Percentiles rank a stretch among this genome's conserved stretches.
Evolutionary conservation across 768 basidiomycete genomes (phyloP).

Genomic region (Psilocybe sp.): DNA sequence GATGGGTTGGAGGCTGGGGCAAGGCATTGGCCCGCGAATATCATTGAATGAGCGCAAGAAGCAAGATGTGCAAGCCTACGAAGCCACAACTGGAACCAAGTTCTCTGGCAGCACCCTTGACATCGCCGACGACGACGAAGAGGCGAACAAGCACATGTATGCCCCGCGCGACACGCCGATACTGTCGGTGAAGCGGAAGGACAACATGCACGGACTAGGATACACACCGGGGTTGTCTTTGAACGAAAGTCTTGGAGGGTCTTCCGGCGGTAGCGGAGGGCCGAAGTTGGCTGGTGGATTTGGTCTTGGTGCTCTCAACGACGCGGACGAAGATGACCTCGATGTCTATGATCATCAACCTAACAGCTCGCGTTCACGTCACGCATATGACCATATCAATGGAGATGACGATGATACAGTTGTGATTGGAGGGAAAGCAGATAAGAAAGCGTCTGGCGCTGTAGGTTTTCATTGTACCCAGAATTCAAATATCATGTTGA

Average conservation of each 20-base stretch:
- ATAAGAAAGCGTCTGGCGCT: conserved; percentile 17
- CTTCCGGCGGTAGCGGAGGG: conserved; percentile 30
- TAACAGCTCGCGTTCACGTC: conserved; percentile 37
- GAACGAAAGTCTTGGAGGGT: conserved; percentile 52
- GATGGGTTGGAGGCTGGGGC: conserved; percentile 94
- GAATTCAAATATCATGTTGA: conserved; percentile 1
- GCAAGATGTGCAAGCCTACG: conserved; percentile 58
- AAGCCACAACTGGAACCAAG: conserved; percentile 27
- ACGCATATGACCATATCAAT: conserved; percentile 66
- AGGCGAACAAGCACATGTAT: conserved; percentile 84
- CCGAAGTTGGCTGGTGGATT: conserved; percentile 73
- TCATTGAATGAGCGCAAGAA: conserved; percentile 70
- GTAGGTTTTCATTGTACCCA: conserved; percentile 24
- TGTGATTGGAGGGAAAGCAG: conserved; percentile 33
- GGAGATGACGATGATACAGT: conserved; percentile 62
- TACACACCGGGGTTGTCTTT: conserved; percentile 66
- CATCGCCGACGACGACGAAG: conserved; percentile 64
- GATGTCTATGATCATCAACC: conserved; percentile 69
- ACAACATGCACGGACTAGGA: conserved; percentile 79
- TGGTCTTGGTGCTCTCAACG: conserved; percentile 86
- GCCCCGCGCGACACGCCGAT: conserved; percentile 78
- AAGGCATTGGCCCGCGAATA: conserved; percentile 90
- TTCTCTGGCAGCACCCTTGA: conserved; percentile 28
- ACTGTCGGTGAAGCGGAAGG: conserved; percentile 62
- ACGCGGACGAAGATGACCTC: conserved; percentile 90